A percentile compares a stretch with the other conserved stretches of the same genome.
phyloP scores from a whole-genome alignment of 169 alveolate genomes.

The Eimeria necatrix region DNA sequence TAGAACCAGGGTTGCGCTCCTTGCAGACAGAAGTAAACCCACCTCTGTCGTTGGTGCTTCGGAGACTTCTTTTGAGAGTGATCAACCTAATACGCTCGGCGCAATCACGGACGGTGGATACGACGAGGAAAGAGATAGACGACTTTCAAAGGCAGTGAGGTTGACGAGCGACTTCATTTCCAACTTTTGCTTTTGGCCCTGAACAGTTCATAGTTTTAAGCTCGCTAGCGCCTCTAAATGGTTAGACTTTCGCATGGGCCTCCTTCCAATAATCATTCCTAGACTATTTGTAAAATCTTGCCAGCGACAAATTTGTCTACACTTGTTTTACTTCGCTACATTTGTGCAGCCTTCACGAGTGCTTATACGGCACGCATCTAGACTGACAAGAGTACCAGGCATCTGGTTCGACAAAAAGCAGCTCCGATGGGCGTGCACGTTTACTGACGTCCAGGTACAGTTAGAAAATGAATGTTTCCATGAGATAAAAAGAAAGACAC shows the following conservation, averaged over 20 bases:
- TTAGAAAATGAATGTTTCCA: no score
- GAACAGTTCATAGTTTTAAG: no score
- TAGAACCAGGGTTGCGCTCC: no score
- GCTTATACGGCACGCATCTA: slow-evolving; percentile 79
- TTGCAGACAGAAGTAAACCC: no score
- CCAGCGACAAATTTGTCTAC: no score
- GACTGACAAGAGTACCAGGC: slow-evolving; percentile 81
- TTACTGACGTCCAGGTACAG: slow-evolving; percentile 49
- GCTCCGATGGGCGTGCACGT: slow-evolving; percentile 83
- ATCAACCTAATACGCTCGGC: not conserved
- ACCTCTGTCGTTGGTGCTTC: no score
- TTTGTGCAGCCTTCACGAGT: slow-evolving; percentile 70
- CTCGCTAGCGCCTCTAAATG: no score
- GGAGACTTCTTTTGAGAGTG: not conserved
- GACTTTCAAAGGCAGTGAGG: slow-evolving; percentile 79
- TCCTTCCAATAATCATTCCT: not conserved
- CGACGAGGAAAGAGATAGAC: slow-evolving; percentile 76
- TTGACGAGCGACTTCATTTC: not conserved
- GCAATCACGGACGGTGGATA: slow-evolving; percentile 50
- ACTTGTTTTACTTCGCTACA: no score
- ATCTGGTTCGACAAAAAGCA: slow-evolving; percentile 83
- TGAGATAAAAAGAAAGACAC: no score
- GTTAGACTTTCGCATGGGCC: no score
- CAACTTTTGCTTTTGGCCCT: no score
- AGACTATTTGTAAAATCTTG: not conserved